Conservation (phyloP, 305 asterid genomes). For the Plantago coronopus region DNA sequence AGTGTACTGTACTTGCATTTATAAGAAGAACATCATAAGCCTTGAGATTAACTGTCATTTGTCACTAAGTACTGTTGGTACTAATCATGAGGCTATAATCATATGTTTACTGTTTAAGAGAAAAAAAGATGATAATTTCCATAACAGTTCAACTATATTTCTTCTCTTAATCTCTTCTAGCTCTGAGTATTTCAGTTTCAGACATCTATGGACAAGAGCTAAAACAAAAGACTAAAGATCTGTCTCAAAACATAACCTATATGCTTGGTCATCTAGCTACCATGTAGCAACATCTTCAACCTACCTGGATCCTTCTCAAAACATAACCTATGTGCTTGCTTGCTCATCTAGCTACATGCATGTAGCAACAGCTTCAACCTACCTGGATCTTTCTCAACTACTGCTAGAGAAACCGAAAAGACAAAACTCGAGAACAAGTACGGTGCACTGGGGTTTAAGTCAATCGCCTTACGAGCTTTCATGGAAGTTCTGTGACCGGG, state of each 20-base stretch:
- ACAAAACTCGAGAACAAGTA: slow-evolving; percentile 8
- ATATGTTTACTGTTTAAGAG: too few species aligned
- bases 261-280: slow-evolving; percentile 13
- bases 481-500: slow-evolving; percentile 71
- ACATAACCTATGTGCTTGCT: neutral
- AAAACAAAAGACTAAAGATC: slow-evolving; percentile 19
- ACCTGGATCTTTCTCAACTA: neutral
- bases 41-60: neutral
- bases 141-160: slow-evolving; percentile 8
- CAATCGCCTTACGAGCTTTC: slow-evolving; percentile 48
- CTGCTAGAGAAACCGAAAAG: neutral
- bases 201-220: slow-evolving; percentile 37
- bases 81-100: slow-evolving; percentile 7
- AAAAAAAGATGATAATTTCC: too few species aligned
- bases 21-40: neutral
- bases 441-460: slow-evolving; percentile 1
- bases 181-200: slow-evolving; percentile 32
- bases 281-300: neutral
- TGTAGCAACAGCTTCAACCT: neutral
- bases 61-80: neutral
- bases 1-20: neutral
- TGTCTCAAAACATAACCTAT: slow-evolving; percentile 21
- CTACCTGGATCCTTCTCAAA: neutral
- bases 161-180: slow-evolving; percentile 28
- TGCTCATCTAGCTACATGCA: slow-evolving; percentile 13